phyloP scores from a whole-genome alignment of 371 early-diverging fungal genomes.

The Mucor mucedo region DNA sequence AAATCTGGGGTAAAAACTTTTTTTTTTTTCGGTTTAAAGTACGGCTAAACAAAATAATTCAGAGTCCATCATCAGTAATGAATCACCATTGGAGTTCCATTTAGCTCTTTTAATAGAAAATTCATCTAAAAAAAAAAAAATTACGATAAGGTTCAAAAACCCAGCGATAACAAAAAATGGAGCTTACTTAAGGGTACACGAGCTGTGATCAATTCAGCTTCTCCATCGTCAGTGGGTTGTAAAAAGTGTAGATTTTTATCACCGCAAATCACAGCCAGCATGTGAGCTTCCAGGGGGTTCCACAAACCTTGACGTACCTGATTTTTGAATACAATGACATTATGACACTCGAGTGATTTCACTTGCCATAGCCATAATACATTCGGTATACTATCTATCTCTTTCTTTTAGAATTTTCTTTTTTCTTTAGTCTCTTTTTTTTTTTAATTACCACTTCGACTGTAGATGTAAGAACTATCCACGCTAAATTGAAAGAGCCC shows the following conservation, averaged over 20 bases:
- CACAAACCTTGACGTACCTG: conserved; percentile 56
- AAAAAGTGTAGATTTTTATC: conserved; percentile 49
- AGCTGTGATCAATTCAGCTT: conserved; percentile 13
- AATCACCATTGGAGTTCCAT: conserved; percentile 47
- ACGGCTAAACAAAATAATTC: conserved; percentile 42
- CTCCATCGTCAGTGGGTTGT: conserved; percentile 28
- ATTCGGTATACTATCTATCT: conserved; percentile 64
- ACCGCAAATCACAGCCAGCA: conserved; percentile 58
- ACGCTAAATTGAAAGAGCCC: conserved; percentile 63
- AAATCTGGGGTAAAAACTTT: background rate
- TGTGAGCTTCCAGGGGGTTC: conserved; percentile 60
- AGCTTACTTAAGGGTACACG: conserved; percentile 34
- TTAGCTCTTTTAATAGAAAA: conserved; percentile 38
- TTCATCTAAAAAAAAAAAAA: conserved; percentile 32
- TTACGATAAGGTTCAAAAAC: background rate
- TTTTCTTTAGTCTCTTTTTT: background rate
- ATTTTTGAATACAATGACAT: conserved; percentile 52
- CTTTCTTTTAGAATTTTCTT: background rate
- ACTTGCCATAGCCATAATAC: conserved; percentile 71
- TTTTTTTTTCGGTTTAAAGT: background rate
- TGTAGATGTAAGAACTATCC: conserved; percentile 58
- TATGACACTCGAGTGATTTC: conserved; percentile 37
- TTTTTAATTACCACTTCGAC: conserved; percentile 25
- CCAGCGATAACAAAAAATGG: no score
- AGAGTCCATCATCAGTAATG: conserved; percentile 43